Conservation (phyloP, 306 rosid genomes). For the Cicer bijugum region DNA sequence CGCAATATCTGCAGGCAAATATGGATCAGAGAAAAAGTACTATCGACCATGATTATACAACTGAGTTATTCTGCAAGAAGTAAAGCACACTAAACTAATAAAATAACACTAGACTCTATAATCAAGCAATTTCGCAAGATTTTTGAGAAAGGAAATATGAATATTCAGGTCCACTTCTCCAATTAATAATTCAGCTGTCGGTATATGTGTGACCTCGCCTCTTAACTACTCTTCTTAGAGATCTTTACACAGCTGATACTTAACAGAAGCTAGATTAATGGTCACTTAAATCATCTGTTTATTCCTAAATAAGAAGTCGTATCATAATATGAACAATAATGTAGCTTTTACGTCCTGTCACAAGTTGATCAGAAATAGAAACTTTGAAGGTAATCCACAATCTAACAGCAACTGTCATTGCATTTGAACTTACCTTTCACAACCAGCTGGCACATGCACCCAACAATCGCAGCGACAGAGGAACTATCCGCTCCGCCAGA, state of each 20-base stretch:
- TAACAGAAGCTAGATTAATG: slow-evolving; percentile 20
- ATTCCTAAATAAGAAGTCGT: slow-evolving; percentile 30
- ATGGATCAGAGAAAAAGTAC: slow-evolving; percentile 32
- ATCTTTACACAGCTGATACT: neutral
- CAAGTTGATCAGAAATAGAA: slow-evolving; percentile 38
- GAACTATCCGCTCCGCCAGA: slow-evolving; percentile 99
- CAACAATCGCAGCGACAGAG: slow-evolving; percentile 94
- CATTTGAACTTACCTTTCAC: slow-evolving; percentile 67
- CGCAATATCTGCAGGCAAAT: slow-evolving; percentile 70
- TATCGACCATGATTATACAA: slow-evolving; percentile 17
- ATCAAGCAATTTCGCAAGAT: slow-evolving; percentile 35
- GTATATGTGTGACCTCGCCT: slow-evolving; percentile 23
- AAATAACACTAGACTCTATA: slow-evolving; percentile 22
- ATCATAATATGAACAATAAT: neutral
- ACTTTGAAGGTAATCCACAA: slow-evolving; percentile 36
- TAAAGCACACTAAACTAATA: slow-evolving; percentile 1
- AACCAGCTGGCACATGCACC: slow-evolving; percentile 97
- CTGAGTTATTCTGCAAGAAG: slow-evolving; percentile 35
- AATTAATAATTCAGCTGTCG: slow-evolving; percentile 16
- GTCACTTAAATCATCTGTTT: slow-evolving; percentile 21
- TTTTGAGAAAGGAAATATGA: slow-evolving; percentile 37
- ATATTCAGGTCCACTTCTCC: slow-evolving; percentile 9
- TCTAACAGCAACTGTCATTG: slow-evolving; percentile 4
- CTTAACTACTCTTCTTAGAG: neutral
- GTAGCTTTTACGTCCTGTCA: slow-evolving; percentile 11